Evolutionary conservation across 257 asterid genomes (phyloP).

Genomic region (Orobanche coerulescens): DNA sequence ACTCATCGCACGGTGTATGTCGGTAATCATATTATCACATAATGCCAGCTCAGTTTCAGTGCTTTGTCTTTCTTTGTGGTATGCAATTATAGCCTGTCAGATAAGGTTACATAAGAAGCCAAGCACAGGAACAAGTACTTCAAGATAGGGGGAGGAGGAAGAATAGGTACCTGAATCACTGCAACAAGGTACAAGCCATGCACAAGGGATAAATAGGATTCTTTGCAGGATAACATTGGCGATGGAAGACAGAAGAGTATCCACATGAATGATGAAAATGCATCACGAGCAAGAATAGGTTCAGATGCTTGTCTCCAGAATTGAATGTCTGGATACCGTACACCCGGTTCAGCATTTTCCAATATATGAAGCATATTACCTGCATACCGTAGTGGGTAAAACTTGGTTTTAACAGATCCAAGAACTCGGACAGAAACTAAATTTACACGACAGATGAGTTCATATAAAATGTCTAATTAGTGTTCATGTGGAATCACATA

Average conservation of each 20-base stretch:
- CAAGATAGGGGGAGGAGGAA: slow-evolving; percentile 10
- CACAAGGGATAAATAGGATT: slow-evolving; percentile 69
- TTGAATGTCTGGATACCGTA: slow-evolving; percentile 56
- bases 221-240: slow-evolving; percentile 65
- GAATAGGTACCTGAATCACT: slow-evolving; percentile 39
- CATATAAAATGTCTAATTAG: not conserved
- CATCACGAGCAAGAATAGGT: slow-evolving; percentile 72
- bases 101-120: slow-evolving; percentile 16
- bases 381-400: slow-evolving; percentile 30
- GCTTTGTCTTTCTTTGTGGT: slow-evolving; percentile 30
- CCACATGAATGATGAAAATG: slow-evolving; percentile 97
- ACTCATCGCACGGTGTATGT: slow-evolving; percentile 41
- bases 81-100: slow-evolving; percentile 58
- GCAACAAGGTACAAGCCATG: slow-evolving; percentile 59
- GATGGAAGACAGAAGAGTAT: slow-evolving; percentile 83
- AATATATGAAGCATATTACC: slow-evolving; percentile 59
- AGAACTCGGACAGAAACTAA: slow-evolving; percentile 9
- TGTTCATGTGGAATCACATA: slow-evolving; percentile 19
- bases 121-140: slow-evolving; percentile 4
- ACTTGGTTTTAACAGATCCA: slow-evolving; percentile 1
- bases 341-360: slow-evolving; percentile 47
- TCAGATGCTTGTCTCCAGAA: slow-evolving; percentile 75
- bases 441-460: not conserved
- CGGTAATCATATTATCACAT: slow-evolving; percentile 52
- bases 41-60: slow-evolving; percentile 31